Evolutionary conservation across 805 yeast genomes (phyloP), one percentile per base, ranked within the genome.

Genomic region (Priceomyces carsonii): DNA sequence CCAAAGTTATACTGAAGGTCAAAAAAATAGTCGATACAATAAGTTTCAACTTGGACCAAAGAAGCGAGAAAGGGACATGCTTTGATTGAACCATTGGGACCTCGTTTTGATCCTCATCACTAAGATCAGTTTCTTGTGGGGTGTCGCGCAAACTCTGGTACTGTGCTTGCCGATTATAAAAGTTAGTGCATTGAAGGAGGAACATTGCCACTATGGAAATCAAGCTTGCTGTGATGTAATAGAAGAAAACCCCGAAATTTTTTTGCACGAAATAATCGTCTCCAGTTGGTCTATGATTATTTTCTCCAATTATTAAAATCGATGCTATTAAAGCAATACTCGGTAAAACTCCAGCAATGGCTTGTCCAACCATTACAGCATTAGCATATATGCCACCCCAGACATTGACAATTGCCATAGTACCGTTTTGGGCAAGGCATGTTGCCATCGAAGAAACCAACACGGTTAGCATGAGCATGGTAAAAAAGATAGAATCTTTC

Each of bases 311-410:
- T 4, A 64, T 29, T 33, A 75, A 50, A 17, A 77, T 78, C 8
- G 84, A 75, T 8, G 73, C 40, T 41, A 80, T 81, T 47, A 79
- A 73, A 9, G 84, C 80, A 13, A 85, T 54, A 0, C 96, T 80
- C 2, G 99, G 98, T 22, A 91, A 63, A 0, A 93, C 95, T 2
- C 99, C 99, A 0, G 97, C 88, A 12, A 91, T 66, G 0, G 95
- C 96, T 58, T 91, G 96, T 1, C 99, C 99, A 3, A 90, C 90
- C 84, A 93, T 86, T 2, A 84, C 84, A 0, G 85, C 95, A 51
- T 93, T 96, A 8, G 95, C 90, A 54, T 77, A 85, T 9, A 79
- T 73, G 1, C 87, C 72, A 3, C 93, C 90, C 53, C 79, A 69
- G 1, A 83, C 78, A 49, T 86, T 85, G 3, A 83, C 93, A 26